Conservation (phyloP, 2,329 filamentous ascomycete genomes). For the Didymella segeticola region DNA sequence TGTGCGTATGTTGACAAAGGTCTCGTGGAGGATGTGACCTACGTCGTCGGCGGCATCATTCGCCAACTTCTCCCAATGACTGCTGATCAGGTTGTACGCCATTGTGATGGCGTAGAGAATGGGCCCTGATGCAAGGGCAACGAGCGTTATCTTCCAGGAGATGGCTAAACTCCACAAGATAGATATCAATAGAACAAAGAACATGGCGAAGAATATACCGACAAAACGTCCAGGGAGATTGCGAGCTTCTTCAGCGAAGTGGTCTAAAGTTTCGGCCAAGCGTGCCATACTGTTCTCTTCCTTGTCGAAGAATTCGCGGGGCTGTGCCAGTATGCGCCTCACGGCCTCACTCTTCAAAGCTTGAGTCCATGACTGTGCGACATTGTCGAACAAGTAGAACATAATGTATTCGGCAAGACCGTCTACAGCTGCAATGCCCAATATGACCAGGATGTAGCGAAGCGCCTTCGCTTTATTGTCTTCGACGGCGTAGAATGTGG, state of each 20-base stretch:
- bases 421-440: constrained; percentile 72
- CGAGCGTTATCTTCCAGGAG: constrained; percentile 81
- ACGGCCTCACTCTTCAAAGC: constrained; percentile 72
- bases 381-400: constrained; percentile 74
- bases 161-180: constrained; percentile 75
- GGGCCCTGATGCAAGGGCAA: constrained; percentile 73
- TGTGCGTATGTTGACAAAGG: constrained; percentile 78
- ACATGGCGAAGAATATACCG: constrained; percentile 71
- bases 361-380: constrained; percentile 80
- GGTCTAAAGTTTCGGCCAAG: constrained; percentile 76
- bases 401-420: constrained; percentile 69
- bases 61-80: constrained; percentile 73
- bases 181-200: constrained; percentile 71
- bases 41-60: constrained; percentile 68
- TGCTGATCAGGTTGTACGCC: constrained; percentile 68
- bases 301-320: constrained; percentile 78
- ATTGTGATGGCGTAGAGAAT: constrained; percentile 71
- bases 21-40: constrained; percentile 72
- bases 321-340: constrained; percentile 74
- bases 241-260: constrained; percentile 85
- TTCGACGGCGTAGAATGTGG: constrained; percentile 68
- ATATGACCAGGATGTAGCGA: constrained; percentile 73
- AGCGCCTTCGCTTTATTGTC: constrained; percentile 58
- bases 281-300: constrained; percentile 68
- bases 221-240: constrained; percentile 81